Conservation (phyloP, 306 rosid genomes). For the Begonia fuchsioides region DNA sequence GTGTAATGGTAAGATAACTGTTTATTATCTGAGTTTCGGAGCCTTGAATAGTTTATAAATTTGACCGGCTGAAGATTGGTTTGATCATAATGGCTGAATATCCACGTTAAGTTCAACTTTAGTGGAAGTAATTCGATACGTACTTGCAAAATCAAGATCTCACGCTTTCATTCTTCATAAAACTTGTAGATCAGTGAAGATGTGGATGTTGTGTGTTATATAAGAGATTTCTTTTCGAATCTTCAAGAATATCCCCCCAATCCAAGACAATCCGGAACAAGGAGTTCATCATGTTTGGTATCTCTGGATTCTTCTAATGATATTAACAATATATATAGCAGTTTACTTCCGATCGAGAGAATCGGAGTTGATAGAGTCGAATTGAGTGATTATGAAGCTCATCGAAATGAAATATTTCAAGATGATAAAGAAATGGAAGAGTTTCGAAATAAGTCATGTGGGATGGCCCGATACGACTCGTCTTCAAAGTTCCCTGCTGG, state of each 20-base stretch:
- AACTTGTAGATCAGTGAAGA: conserved; percentile 64
- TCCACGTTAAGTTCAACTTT: no score
- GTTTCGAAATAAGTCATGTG: conserved; percentile 19
- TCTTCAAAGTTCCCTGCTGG: conserved; percentile 82
- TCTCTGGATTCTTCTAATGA: conserved; percentile 19
- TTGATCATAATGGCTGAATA: no score
- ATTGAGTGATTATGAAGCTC: conserved; percentile 1
- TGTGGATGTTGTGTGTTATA: conserved; percentile 37
- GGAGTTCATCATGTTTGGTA: conserved; percentile 44
- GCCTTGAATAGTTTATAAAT: no score
- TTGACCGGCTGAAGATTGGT: no score
- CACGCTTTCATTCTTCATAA: conserved; percentile 5
- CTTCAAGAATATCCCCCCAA: conserved; percentile 38
- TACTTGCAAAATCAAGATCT: no score
- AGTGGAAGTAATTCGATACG: no score
- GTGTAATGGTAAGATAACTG: no score
- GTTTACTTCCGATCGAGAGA: conserved; percentile 24
- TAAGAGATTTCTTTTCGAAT: conserved; percentile 47
- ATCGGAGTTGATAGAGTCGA: conserved; percentile 25
- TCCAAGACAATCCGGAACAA: conserved; percentile 28
- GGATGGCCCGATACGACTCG: conserved; percentile 23
- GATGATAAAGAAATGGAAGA: conserved; percentile 19
- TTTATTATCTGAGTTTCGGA: no score
- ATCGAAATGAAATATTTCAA: not conserved
- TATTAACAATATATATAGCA: conserved; percentile 11